Conservation (phyloP, 441 rosid genomes). For the Daphne laureola region DNA sequence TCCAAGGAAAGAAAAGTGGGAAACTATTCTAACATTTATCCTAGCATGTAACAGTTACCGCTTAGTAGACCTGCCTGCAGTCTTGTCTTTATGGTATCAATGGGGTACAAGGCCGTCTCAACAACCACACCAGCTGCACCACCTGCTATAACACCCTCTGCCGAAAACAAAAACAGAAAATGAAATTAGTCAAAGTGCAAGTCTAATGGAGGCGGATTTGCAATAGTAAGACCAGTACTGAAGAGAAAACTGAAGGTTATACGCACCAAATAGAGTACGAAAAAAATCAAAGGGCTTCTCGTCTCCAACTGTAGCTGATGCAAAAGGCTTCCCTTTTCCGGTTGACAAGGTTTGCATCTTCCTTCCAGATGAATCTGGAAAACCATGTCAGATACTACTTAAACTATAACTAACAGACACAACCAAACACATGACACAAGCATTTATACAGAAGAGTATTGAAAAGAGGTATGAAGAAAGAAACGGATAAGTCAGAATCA, state of each 20-base stretch:
- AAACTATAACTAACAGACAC: slow-evolving; percentile 14
- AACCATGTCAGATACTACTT: slow-evolving; percentile 23
- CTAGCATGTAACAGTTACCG: neutral
- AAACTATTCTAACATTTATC: neutral
- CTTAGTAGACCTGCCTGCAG: slow-evolving; percentile 54
- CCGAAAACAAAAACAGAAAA: slow-evolving; percentile 12
- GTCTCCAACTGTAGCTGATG: slow-evolving; percentile 47
- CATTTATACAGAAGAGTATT: neutral
- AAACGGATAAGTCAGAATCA: no score
- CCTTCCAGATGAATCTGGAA: slow-evolving; percentile 39
- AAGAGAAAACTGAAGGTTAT: neutral
- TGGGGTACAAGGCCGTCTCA: slow-evolving; percentile 69
- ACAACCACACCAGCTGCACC: slow-evolving; percentile 79
- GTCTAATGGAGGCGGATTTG: neutral
- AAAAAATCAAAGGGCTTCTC: slow-evolving; percentile 78
- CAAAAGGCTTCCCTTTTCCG: slow-evolving; percentile 46
- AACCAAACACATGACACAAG: neutral
- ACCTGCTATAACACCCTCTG: slow-evolving; percentile 82
- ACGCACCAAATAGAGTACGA: slow-evolving; percentile 63
- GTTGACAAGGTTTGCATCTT: slow-evolving; percentile 37
- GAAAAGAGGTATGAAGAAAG: no score
- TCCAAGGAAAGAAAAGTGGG: neutral
- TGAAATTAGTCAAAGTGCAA: slow-evolving; percentile 9
- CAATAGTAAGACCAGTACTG: neutral
- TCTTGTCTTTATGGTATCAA: slow-evolving; percentile 71